Percentiles rank a stretch among this genome's conserved stretches.
Evolutionary conservation across 805 yeast genomes (phyloP).

Genomic region (Metschnikowia vanudenii): DNA sequence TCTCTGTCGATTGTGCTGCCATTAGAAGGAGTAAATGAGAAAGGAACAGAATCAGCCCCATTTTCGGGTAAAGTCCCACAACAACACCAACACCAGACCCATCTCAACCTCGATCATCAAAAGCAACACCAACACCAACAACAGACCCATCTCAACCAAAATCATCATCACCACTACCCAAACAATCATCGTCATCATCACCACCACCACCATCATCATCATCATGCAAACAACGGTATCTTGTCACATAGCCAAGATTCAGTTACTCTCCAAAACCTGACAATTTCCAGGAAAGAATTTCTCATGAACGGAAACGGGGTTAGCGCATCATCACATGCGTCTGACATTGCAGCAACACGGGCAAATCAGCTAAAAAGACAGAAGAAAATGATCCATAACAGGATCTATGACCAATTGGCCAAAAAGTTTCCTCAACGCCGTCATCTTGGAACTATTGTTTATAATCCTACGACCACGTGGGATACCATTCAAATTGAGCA

Average conservation of each 20-base stretch:
- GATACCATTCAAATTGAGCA: conserved; percentile 34
- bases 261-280: neutral
- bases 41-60: neutral
- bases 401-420: conserved; percentile 17
- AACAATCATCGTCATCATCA: conserved; percentile 9
- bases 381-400: conserved; percentile 18
- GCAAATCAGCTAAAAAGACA: neutral
- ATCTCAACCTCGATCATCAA: conserved; percentile 9
- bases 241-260: neutral
- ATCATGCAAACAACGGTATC: neutral
- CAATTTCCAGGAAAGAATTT: neutral
- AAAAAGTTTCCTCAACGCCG: conserved; percentile 32
- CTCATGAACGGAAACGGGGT: neutral
- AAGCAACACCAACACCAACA: conserved; percentile 17
- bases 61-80: neutral
- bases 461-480: conserved; percentile 55
- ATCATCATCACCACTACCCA: conserved; percentile 15
- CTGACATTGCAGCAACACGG: neutral
- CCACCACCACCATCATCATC: conserved; percentile 20
- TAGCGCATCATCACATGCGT: neutral
- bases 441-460: conserved; percentile 38
- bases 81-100: conserved; percentile 5
- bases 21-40: neutral
- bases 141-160: neutral
- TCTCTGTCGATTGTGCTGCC: too few relatives aligned